Percentiles rank a stretch among this genome's conserved stretches.
phyloP scores from a whole-genome alignment of 768 basidiomycete species.

The Inosperma sp. region DNA sequence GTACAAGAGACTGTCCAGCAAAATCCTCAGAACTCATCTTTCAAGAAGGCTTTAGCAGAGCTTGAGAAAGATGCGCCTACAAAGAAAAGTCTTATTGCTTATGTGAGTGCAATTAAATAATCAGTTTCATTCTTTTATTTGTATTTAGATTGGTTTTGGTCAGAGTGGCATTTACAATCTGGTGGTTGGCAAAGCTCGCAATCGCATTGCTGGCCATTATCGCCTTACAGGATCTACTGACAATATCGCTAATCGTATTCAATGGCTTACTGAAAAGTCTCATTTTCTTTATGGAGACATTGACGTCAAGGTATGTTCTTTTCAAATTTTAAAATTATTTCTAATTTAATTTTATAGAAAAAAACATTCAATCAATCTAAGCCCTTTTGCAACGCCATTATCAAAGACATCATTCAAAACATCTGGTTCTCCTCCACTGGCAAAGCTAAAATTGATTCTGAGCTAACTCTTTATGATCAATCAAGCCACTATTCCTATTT shows the following conservation, averaged over 20 bases:
- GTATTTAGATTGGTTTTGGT: background rate
- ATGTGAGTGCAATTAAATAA: no score
- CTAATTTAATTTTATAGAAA: background rate
- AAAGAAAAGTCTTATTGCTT: no score
- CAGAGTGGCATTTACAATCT: background rate
- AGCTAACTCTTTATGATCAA: background rate
- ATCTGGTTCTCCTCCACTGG: background rate
- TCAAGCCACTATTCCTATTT: background rate
- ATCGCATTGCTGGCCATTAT: background rate
- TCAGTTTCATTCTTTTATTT: no score
- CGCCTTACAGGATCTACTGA: background rate
- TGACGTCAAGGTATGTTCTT: background rate
- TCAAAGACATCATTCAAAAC: constrained; percentile 1
- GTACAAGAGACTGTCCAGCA: background rate
- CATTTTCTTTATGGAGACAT: constrained; percentile 1
- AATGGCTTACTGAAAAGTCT: background rate
- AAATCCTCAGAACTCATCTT: background rate
- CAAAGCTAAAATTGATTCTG: background rate
- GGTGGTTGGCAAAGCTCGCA: background rate
- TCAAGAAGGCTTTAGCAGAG: background rate
- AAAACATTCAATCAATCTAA: background rate
- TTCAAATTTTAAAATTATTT: no score
- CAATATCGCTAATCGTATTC: background rate
- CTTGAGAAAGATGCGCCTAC: background rate
- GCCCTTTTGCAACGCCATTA: background rate